phyloP scores from a whole-genome alignment of 305 asterid genomes.

The Fraxinus floribunda region DNA sequence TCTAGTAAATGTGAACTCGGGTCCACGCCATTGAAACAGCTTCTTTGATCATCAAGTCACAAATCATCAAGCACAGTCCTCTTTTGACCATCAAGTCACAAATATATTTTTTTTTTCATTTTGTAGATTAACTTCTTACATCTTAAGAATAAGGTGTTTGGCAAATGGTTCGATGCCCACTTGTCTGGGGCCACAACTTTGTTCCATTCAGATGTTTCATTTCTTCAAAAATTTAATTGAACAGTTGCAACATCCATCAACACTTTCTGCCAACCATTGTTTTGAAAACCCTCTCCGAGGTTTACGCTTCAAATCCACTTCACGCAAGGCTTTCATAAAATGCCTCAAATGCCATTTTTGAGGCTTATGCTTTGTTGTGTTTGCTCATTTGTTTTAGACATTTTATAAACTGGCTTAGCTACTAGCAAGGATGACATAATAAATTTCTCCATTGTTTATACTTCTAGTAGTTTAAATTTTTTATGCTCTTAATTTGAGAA shows the following conservation, averaged over 20 bases:
- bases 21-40: not conserved
- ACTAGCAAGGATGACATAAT: not conserved
- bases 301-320: not conserved
- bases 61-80: not conserved
- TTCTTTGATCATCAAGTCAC: not conserved
- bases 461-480: not conserved
- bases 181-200: conserved; percentile 4
- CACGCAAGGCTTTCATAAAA: not conserved
- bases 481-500: not conserved
- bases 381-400: not conserved
- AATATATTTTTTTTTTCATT: not conserved
- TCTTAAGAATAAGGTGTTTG: not conserved
- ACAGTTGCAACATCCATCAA: not conserved
- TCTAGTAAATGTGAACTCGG: not conserved
- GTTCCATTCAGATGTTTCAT: not conserved
- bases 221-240: not conserved
- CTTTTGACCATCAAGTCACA: not conserved
- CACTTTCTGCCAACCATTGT: not conserved
- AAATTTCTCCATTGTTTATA: not conserved
- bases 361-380: not conserved
- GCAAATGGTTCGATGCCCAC: not conserved
- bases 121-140: not conserved
- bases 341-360: not conserved
- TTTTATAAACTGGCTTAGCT: not conserved
- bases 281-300: not conserved